Conservation (phyloP, 2,329 filamentous ascomycete species). For the Cladosporium sp. region DNA sequence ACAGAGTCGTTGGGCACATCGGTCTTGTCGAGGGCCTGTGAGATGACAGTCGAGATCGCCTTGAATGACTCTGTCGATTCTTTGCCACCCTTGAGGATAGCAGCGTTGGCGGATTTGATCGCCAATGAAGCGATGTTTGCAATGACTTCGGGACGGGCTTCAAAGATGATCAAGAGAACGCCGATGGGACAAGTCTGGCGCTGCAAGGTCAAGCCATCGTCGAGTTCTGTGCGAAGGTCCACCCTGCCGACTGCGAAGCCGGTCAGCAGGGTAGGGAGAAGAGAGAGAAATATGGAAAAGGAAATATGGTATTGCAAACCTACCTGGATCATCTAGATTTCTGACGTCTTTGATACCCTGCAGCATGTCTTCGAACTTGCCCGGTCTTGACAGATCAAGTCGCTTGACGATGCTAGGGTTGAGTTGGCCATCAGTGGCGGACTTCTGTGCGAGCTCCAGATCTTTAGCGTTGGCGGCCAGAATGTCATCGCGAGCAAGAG, state of each 20-base stretch:
- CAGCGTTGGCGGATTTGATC: constrained; percentile 95
- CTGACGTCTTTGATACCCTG: constrained; percentile 90
- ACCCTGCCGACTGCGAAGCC: constrained; percentile 70
- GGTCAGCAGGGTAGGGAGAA: constrained; percentile 32
- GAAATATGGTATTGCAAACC: constrained; percentile 33
- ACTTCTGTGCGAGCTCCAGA: constrained; percentile 70
- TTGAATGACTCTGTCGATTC: constrained; percentile 95
- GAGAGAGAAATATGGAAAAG: constrained; percentile 1
- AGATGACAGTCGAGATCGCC: constrained; percentile 84
- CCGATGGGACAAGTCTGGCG: constrained; percentile 92
- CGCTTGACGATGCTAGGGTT: constrained; percentile 83
- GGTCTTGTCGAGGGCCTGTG: constrained; percentile 69
- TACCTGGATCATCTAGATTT: constrained; percentile 80
- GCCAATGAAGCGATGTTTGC: constrained; percentile 95
- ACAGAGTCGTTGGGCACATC: constrained; percentile 82
- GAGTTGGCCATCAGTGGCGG: constrained; percentile 72
- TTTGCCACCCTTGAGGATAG: constrained; percentile 94
- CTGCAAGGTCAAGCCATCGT: constrained; percentile 82
- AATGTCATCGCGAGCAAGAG: constrained; percentile 69
- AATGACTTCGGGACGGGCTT: constrained; percentile 95
- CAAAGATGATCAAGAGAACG: constrained; percentile 97
- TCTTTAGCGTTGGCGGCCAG: constrained; percentile 85
- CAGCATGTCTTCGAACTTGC: constrained; percentile 98
- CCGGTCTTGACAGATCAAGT: constrained; percentile 79
- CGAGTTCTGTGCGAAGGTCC: constrained; percentile 79